phyloP scores from a whole-genome alignment of 2,329 filamentous ascomycete species.

The Cladosporium sphaerospermum region DNA sequence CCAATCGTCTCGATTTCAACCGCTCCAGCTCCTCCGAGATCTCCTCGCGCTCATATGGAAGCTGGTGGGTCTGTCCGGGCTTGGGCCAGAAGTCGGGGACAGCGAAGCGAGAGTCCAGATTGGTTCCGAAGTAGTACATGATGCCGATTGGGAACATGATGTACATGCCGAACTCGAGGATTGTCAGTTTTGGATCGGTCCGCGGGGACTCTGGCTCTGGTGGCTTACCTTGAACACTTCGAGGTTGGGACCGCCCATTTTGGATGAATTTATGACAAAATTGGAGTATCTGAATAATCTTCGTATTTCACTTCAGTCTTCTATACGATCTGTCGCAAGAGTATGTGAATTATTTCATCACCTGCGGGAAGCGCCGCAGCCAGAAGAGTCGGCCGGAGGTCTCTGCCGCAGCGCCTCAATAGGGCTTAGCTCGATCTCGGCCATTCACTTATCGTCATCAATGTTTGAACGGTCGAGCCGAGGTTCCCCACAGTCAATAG shows the following conservation, averaged over 20 bases:
- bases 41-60: conserved; percentile 73
- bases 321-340: not conserved
- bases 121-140: conserved; percentile 99
- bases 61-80: conserved; percentile 65
- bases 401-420: conserved; percentile 1
- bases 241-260: conserved; percentile 77
- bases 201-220: not conserved
- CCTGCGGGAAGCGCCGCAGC: not conserved
- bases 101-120: conserved; percentile 85
- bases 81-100: conserved; percentile 94
- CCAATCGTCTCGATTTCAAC: conserved; percentile 50
- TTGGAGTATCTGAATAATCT: no score
- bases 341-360: not conserved
- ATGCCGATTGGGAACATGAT: conserved; percentile 97
- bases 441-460: not conserved
- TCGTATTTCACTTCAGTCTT: no score
- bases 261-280: conserved; percentile 16
- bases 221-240: conserved; percentile 82
- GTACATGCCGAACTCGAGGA: conserved; percentile 87
- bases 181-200: not conserved
- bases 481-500: not conserved
- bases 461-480: not conserved
- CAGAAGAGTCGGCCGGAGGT: not conserved
- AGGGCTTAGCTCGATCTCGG: not conserved
- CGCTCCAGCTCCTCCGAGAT: conserved; percentile 75